phyloP scores from a whole-genome alignment of 2,329 filamentous ascomycete genomes.

The Fusarium acutatum region DNA sequence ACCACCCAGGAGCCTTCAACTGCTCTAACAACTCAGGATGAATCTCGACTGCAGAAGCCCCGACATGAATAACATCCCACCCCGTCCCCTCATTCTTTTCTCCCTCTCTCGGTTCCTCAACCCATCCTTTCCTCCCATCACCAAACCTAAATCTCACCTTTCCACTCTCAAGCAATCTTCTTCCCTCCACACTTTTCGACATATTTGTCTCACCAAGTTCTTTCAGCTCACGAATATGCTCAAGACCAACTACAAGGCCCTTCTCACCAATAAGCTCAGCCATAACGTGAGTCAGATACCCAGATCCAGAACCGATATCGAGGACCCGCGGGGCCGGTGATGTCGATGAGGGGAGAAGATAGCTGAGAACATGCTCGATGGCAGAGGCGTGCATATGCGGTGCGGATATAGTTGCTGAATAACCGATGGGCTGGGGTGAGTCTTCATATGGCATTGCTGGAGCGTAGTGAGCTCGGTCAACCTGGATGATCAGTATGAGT shows the following conservation, averaged over 20 bases:
- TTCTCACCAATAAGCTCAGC: slow-evolving; percentile 74
- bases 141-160: slow-evolving; percentile 77
- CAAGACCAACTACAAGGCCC: slow-evolving; percentile 72
- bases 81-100: slow-evolving; percentile 59
- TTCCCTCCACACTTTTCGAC: slow-evolving; percentile 67
- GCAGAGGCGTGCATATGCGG: slow-evolving; percentile 70
- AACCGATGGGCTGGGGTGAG: slow-evolving; percentile 63
- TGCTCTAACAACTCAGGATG: slow-evolving; percentile 80
- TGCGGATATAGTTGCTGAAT: slow-evolving; percentile 65
- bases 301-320: slow-evolving; percentile 79
- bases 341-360: slow-evolving; percentile 48
- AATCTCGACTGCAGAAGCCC: slow-evolving; percentile 80
- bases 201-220: slow-evolving; percentile 73
- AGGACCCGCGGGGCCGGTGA: slow-evolving; percentile 63
- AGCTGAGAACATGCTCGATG: slow-evolving; percentile 58
- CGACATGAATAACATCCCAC: slow-evolving; percentile 96
- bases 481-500: slow-evolving; percentile 56
- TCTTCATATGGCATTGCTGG: slow-evolving; percentile 74
- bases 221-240: slow-evolving; percentile 73
- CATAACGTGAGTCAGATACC: slow-evolving; percentile 88
- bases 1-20: slow-evolving; percentile 78
- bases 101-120: slow-evolving; percentile 54
- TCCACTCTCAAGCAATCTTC: slow-evolving; percentile 67
- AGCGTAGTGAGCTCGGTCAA: slow-evolving; percentile 88
- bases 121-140: slow-evolving; percentile 75